Conservation (phyloP, 306 rosid species). For the Hippophae gyantsensis region DNA sequence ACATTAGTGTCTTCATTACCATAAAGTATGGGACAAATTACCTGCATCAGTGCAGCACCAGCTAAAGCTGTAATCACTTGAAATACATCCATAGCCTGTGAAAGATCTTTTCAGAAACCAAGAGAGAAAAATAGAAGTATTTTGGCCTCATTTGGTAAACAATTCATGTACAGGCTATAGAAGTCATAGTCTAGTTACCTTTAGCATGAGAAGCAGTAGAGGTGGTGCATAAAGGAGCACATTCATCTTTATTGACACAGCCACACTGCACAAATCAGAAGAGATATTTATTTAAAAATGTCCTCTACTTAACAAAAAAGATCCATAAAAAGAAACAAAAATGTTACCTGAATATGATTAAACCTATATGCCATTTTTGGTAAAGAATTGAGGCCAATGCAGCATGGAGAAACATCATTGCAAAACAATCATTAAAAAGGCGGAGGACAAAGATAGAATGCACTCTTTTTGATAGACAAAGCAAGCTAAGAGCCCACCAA, state of each 20-base stretch:
- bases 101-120: slow-evolving; percentile 16
- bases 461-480: slow-evolving; percentile 81
- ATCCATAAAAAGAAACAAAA: background rate
- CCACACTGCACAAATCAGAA: slow-evolving; percentile 43
- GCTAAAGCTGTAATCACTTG: slow-evolving; percentile 69
- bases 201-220: slow-evolving; percentile 72
- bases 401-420: slow-evolving; percentile 68
- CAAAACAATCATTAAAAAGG: slow-evolving; percentile 80
- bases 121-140: background rate
- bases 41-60: slow-evolving; percentile 92
- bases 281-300: slow-evolving; percentile 17
- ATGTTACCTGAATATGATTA: slow-evolving; percentile 53
- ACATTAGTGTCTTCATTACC: background rate
- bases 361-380: slow-evolving; percentile 76
- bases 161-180: background rate
- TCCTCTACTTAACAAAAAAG: slow-evolving; percentile 1
- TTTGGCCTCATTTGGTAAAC: slow-evolving; percentile 13
- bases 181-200: slow-evolving; percentile 35
- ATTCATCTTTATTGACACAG: slow-evolving; percentile 96
- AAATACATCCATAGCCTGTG: slow-evolving; percentile 64
- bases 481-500: slow-evolving; percentile 73
- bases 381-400: slow-evolving; percentile 54
- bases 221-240: slow-evolving; percentile 91
- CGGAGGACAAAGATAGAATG: slow-evolving; percentile 91
- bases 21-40: slow-evolving; percentile 20